phyloP scores from a whole-genome alignment of 148 eudicot species.

The Diospyros lotus region DNA sequence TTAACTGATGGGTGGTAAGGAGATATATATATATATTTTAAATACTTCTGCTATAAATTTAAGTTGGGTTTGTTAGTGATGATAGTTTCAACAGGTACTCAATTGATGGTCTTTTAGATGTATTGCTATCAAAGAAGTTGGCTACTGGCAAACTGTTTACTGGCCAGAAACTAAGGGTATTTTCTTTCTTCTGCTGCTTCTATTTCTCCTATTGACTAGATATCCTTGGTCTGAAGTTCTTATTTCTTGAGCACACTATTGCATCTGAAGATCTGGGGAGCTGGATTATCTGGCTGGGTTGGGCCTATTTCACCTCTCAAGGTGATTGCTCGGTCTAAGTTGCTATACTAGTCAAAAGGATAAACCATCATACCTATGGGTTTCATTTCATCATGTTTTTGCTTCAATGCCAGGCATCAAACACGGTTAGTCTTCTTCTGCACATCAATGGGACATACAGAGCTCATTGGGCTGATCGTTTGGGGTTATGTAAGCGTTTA shows the following conservation, averaged over 20 bases:
- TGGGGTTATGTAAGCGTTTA: constrained; percentile 79
- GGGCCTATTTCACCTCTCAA: constrained; percentile 88
- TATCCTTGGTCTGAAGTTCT: constrained; percentile 9
- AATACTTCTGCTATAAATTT: not conserved
- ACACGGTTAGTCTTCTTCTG: constrained; percentile 41
- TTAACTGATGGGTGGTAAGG: constrained; percentile 94
- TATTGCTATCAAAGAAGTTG: constrained; percentile 49
- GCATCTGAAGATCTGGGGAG: constrained; percentile 82
- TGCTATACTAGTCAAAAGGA: not conserved
- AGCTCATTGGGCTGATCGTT: constrained; percentile 87
- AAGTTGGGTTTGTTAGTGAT: not conserved
- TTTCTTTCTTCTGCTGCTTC: constrained; percentile 1
- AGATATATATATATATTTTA: not conserved
- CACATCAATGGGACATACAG: constrained; percentile 93
- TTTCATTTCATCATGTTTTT: constrained; percentile 11
- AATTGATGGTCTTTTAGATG: constrained; percentile 69
- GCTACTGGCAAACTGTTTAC: constrained; percentile 70
- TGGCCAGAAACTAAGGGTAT: constrained; percentile 91
- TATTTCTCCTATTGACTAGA: constrained; percentile 5
- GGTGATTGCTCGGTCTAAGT: constrained; percentile 34
- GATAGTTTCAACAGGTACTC: constrained; percentile 52
- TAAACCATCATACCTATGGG: not conserved
- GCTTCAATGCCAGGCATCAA: constrained; percentile 50
- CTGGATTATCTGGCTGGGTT: constrained; percentile 71
- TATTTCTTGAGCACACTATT: constrained; percentile 26